Base-by-base conservation (phyloP, 2,329 filamentous ascomycete species). In the Dactylonectria estremocensis region DNA sequence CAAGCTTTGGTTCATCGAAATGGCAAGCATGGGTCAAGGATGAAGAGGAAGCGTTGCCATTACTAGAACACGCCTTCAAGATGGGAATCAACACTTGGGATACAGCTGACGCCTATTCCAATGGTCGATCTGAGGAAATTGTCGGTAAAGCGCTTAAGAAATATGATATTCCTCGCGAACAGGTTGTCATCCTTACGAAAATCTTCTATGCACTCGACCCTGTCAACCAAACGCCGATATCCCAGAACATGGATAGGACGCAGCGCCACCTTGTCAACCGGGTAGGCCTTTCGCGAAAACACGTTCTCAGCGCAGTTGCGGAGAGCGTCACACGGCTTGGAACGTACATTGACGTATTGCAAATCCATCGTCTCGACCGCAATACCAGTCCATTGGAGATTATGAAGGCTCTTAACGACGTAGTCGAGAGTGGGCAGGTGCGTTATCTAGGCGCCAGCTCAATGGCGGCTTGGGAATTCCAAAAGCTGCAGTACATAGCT, bases 281-380 rank as follows among this genome's bases (percentile, higher is more conserved):
- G 52, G 79, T 81, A 45, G 90, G 91, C 0, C 80, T 93, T 20
- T 89, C 86, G 20, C 83, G 91, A 48, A 88, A 88, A 73, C 87
- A 90, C 65, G 90, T 93, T 72, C 89, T 93, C 73, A 87, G 90
- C 70, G 88, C 89, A 0, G 91, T 93, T 5, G 86, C 92, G 14
- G 86, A 84, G 48, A 90, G 87, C 58, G 80, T 90, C 3, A 78
- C 82, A 59, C 80, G 89, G 28, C 81, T 92, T 37, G 86, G 84
- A 31, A 89, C 80, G 2, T 90, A 91, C 76, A 88, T 91, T 60
- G 89, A 91, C 55, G 82, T 91, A 0, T 82, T 91, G 0, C 80
- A 85, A 16, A 40, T 40, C 10, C 35, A 58, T 85, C 81, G 28
- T 88, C 89, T 1, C 87, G 87, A 76, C 88, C 89, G 4, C 79